Conservation (phyloP, 345 rosid genomes). For the Citrus inodora region DNA sequence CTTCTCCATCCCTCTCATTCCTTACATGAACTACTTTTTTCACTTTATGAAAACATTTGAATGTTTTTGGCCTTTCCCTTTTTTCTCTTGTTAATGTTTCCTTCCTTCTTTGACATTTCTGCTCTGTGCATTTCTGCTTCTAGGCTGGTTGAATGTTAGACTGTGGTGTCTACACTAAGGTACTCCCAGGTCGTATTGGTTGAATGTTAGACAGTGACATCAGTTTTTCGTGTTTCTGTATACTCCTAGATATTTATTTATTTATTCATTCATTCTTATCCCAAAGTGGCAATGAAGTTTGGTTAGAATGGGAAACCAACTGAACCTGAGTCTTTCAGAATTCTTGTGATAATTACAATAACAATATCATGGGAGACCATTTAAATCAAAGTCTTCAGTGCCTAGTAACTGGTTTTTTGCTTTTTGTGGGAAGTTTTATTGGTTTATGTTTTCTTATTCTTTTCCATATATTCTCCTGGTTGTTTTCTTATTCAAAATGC, state of each 20-base stretch:
- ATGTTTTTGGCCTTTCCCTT: background rate
- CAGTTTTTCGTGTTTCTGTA: background rate
- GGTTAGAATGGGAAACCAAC: background rate
- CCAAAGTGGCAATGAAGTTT: background rate
- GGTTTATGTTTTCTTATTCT: background rate
- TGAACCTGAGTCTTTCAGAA: background rate
- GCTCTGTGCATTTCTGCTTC: background rate
- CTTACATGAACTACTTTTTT: background rate
- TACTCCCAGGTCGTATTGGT: no score
- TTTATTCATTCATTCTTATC: background rate
- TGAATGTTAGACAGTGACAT: no score
- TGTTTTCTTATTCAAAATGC: background rate
- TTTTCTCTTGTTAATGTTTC: background rate
- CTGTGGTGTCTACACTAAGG: no score
- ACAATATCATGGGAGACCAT: background rate
- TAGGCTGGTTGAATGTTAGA: no score
- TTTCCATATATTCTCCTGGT: background rate
- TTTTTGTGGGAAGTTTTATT: background rate
- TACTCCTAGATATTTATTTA: background rate
- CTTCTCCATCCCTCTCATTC: background rate
- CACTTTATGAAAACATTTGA: background rate
- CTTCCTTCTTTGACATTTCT: background rate
- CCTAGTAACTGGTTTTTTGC: background rate
- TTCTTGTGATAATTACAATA: background rate
- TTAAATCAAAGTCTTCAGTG: background rate